A percentile compares a stretch with the other conserved stretches of the same genome.
These are phyloP conservation scores for Alnus rubra DNA, from an alignment of 306 rosid species.

Conservation along the genomic window DNA sequence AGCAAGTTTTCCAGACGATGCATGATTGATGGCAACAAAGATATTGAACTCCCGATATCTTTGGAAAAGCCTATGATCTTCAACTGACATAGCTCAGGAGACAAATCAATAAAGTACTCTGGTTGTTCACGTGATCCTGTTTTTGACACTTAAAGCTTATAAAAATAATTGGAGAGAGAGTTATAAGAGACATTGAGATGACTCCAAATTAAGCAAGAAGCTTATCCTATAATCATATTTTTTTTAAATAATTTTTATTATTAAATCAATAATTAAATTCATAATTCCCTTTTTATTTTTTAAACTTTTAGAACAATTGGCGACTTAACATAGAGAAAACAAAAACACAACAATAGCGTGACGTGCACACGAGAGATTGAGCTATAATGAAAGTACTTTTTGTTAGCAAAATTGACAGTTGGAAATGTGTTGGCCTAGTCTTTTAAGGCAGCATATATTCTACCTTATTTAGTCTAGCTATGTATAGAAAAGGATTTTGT, in stretches of 20 bases:
- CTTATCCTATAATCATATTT: neutral
- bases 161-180: constrained; percentile 15
- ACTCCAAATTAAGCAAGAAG: constrained; percentile 23
- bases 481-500: too few species aligned
- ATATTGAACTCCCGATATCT: constrained; percentile 91
- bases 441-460: too few species aligned
- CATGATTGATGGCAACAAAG: constrained; percentile 91
- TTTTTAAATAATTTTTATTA: neutral
- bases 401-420: too few species aligned
- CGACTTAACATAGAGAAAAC: neutral
- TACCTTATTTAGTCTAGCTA: too few species aligned
- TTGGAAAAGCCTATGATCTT: constrained; percentile 88
- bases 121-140: constrained; percentile 56
- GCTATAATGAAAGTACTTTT: neutral
- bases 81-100: constrained; percentile 87
- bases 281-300: too few species aligned
- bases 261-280: too few species aligned
- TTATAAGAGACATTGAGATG: constrained; percentile 20
- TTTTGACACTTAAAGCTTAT: constrained; percentile 16
- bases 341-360: neutral
- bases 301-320: too few species aligned
- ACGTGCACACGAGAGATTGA: neutral
- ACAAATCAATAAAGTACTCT: constrained; percentile 59
- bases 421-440: too few species aligned
- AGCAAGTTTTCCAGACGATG: constrained; percentile 91